Base-by-base conservation (phyloP, 441 rosid genomes). In the Eruca vesicaria region DNA sequence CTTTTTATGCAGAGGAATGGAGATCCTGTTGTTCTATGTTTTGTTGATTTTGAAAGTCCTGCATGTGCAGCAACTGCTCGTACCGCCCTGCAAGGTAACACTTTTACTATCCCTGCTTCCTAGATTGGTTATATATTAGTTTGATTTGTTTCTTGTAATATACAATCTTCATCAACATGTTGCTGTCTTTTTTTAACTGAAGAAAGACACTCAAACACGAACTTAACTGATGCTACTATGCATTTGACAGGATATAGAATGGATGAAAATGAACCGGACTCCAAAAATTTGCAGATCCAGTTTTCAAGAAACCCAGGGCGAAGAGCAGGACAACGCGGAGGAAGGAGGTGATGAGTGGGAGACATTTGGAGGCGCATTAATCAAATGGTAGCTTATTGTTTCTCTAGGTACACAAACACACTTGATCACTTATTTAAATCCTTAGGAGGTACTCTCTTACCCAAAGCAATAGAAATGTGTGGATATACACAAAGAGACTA, bases 1-100 rank as follows among this genome's bases (percentile, higher is more conserved):
- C 14, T 19, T 9, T 43, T 57, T 2, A 12, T 77, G 89, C 92
- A 91, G 95, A 91, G 94, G 20, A 87, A 90, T 41, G 94, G 95
- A 66, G 96, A 91, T 72, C 90, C 88, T 69, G 78, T 90, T 75
- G 85, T 91, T 71, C 92, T 91, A 67, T 91, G 96, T 78, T 91
- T 89, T 80, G 98, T 93, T 66, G 98, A 91, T 79, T 93, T 93
- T 77, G 83, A 71, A 32, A 82, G 68, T 79, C 86, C 96, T 59
- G 96, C 95, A 19, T 93, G 94, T 80, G 98, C 98, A 28, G 97
- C 96, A 14, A 90, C 97, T 72, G 96, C 98, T 45, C 76, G 89
- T 86, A 91, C 91, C 69, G 92, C 96, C 52, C 83, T 93, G 84
- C 97, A 93, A 90, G 97, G 98, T 93, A 68, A 80, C 32, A n/a